These are phyloP conservation scores for Simmondsia chinensis DNA, from an alignment of 148 eudicot species.

Conservation along the genomic window DNA sequence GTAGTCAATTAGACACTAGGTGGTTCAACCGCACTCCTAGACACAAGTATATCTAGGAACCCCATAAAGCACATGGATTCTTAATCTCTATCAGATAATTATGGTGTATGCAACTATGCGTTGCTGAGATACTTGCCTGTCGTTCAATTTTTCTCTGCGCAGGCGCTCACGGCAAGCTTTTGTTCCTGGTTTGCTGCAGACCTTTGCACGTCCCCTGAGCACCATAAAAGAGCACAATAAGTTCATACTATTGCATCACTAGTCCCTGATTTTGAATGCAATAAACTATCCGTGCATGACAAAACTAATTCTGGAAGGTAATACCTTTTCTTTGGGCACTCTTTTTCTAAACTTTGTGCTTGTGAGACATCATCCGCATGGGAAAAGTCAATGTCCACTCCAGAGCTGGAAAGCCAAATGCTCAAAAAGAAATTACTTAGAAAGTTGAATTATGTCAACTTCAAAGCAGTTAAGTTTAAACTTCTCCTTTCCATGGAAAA, in stretches of 20 bases:
- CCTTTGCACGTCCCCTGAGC: constrained; percentile 48
- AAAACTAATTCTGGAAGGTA: neutral
- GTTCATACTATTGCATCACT: too few species aligned
- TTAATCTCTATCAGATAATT: too few species aligned
- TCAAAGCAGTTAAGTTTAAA: neutral
- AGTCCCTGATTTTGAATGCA: too few species aligned
- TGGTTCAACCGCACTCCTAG: too few species aligned
- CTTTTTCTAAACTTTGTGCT: constrained; percentile 25
- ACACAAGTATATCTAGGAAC: too few species aligned
- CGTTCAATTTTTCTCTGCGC: constrained; percentile 74
- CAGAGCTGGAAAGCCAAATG: constrained; percentile 43
- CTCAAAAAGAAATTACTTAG: neutral
- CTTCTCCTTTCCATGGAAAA: too few species aligned
- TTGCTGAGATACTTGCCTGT: constrained; percentile 51
- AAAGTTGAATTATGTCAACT: neutral
- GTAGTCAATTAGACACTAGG: too few species aligned
- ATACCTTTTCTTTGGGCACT: constrained; percentile 47
- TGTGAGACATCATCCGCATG: constrained; percentile 20
- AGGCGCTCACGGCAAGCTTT: constrained; percentile 85
- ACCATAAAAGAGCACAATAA: constrained; percentile 2
- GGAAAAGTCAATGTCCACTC: constrained; percentile 37
- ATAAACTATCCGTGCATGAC: too few species aligned
- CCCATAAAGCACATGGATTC: too few species aligned
- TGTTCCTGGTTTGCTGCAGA: constrained; percentile 33
- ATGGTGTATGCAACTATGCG: too few species aligned